Evolutionary conservation across 2,329 filamentous ascomycete species (phyloP), one percentile per base, ranked within the genome.

Genomic region (Microsporum audouinii): DNA sequence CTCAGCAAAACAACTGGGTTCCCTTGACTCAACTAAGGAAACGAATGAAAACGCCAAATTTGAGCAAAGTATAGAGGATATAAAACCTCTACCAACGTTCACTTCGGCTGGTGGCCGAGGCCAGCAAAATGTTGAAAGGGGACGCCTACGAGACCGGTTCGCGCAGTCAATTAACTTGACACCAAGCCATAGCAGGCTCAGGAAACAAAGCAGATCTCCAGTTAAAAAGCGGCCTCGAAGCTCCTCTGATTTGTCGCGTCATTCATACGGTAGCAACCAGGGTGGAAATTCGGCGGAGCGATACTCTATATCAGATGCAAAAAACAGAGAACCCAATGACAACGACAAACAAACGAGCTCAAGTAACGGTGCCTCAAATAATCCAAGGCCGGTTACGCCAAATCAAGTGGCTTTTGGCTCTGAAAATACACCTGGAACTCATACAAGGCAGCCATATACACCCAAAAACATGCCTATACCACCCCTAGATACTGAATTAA

Each of bases 111-210:
- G 67, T 47, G 66, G 67, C 5, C 65, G 64, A 36, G 67, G 78
- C 17, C 59, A 61, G 17, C 43, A 12, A 39, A 41, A 36, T 34
- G 74, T 81, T 14, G 64, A 67, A 34, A 79, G 82, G 61, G 83
- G 83, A 14, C 81, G 83, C 51, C 82, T 83, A 12, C 81, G 80
- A 41, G 81, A 84, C 66, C 86, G 82, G 65, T 72, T 87, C 8
- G 80, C 81, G n/a, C 80, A 79, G 43, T 73, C 85, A 59, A 79
- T 79, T 55, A 77, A 79, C n/a, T 74, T 81, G 14, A 78, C 81
- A 47, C 81, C 84, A 61, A 81, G 80, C 51, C 81, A 80, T 60
- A 78, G 72, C 62, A 75, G 74, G 60, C 82, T 80, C 1, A 69
- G 74, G 10, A 77, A 81, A 60, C 71, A 66, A 62, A 78, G 77